Conservation (phyloP, 1,284 basidiomycete species). For the Ceratobasidium sp. region DNA sequence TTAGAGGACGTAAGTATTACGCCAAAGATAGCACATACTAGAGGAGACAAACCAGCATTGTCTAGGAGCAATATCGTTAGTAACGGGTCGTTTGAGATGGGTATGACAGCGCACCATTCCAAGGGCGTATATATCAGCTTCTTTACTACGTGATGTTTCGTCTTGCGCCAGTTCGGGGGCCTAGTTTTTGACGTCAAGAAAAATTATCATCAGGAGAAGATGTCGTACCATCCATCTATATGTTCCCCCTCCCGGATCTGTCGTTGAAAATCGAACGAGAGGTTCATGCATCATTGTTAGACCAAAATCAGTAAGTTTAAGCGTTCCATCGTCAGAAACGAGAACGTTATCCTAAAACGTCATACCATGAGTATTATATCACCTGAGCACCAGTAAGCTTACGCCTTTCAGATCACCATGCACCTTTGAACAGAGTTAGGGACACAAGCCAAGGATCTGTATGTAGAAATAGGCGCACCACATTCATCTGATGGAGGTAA, state of each 20-base stretch:
- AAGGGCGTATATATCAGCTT: background rate
- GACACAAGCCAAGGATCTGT: too few species aligned
- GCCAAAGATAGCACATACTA: too few species aligned
- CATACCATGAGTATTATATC: background rate
- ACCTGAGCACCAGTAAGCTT: background rate
- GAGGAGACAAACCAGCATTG: too few species aligned
- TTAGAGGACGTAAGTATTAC: too few species aligned
- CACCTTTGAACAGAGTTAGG: background rate
- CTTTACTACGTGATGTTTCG: background rate
- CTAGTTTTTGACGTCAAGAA: background rate
- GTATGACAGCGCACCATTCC: background rate
- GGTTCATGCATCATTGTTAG: background rate
- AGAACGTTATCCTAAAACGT: background rate
- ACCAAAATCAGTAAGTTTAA: background rate
- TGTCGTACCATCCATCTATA: background rate
- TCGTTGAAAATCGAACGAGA: background rate
- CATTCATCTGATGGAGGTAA: background rate
- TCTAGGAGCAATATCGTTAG: too few species aligned
- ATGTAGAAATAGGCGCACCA: background rate
- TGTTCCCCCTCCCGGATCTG: background rate
- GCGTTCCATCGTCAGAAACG: background rate
- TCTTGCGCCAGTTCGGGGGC: background rate
- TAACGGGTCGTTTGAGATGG: too few species aligned
- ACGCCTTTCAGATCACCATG: slow-evolving; percentile 13
- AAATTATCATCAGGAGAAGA: too few species aligned